Evolutionary conservation across 768 basidiomycete genomes (phyloP).

Genomic region (Astraeus odoratus): DNA sequence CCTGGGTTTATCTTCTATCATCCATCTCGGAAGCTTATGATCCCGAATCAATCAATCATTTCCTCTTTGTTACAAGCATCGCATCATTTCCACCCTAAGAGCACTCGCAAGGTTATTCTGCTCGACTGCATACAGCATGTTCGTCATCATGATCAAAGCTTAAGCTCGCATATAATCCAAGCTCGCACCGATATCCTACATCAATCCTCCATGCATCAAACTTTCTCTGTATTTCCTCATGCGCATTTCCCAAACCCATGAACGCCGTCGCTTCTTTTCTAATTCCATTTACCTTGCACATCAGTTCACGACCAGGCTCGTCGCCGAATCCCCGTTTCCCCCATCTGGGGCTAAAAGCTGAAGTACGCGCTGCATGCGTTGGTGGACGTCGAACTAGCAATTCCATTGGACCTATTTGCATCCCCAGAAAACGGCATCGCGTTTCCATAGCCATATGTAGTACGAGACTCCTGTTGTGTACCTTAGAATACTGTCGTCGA

Average conservation of each 20-base stretch:
- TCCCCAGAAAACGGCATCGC: constrained; percentile 7
- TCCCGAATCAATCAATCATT: constrained; percentile 14
- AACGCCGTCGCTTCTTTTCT: constrained; percentile 20
- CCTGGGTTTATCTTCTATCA: constrained; percentile 20
- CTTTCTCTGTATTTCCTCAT: constrained; percentile 22
- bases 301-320: constrained; percentile 15
- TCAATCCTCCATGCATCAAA: constrained; percentile 24
- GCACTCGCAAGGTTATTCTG: constrained; percentile 19
- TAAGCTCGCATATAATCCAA: constrained; percentile 15
- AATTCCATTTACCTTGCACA: constrained; percentile 22
- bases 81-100: constrained; percentile 19
- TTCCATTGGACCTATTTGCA: constrained; percentile 20
- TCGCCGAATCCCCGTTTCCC: constrained; percentile 18
- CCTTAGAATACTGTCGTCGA: background rate
- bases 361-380: too few species aligned
- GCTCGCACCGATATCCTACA: constrained; percentile 26
- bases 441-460: background rate
- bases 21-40: constrained; percentile 24
- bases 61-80: constrained; percentile 16
- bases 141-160: constrained; percentile 11
- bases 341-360: constrained; percentile 24
- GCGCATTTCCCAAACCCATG: constrained; percentile 28
- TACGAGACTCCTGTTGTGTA: background rate
- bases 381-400: constrained; percentile 10
- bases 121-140: constrained; percentile 16